Base-by-base conservation (phyloP, 2,329 filamentous ascomycete genomes). In the Phaeoacremonium minimum region DNA sequence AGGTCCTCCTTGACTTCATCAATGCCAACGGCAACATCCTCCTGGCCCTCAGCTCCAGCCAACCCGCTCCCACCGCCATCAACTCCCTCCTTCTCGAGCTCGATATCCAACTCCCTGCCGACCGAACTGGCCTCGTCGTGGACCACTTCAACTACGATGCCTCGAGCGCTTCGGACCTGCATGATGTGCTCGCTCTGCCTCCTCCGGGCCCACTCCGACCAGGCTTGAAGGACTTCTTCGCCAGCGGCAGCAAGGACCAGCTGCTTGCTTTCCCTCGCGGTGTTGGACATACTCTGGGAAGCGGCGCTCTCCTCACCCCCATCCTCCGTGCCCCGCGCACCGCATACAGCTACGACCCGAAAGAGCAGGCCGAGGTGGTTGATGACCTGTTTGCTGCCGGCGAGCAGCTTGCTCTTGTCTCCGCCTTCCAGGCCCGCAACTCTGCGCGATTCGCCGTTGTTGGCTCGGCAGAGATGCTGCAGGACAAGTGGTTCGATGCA, bases 131-230 rank as follows among this genome's bases (percentile, higher is more conserved):
- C 39, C 71, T 91, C 40, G 84, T 95, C 6, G 83, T 97, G 43
- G 93, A 97, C 64, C 93, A 98, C 71, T 96, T 97, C 79, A 85
- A 87, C 68, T 93, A 93, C 66, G 91, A 97, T 55, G 72, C 75
- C 38, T 50, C 76, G 19, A 87, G 84, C 28, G 84, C 91, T 5
- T 56, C 80, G 33, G 89, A 96, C 46, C 77, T 81, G 55, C 93
- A 98, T 64, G 88, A 97, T 63, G 86, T 95, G 18, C 71, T 98
- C 30, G 73, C 96, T 18, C 67, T 96, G 35, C 77, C 85, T 30
- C 72, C 78, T 22, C 86, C 89, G 4, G 66, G 69, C 41, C 65
- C 75, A 33, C 60, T 84, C 43, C 83, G 85, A 49, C 55, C 77
- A 16, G 87, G 81, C 48, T 69, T 88, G 39, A 85, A 84, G 70